phyloP scores from a whole-genome alignment of 2,329 filamentous ascomycete genomes.

The Cladobotryum mycophilum region DNA sequence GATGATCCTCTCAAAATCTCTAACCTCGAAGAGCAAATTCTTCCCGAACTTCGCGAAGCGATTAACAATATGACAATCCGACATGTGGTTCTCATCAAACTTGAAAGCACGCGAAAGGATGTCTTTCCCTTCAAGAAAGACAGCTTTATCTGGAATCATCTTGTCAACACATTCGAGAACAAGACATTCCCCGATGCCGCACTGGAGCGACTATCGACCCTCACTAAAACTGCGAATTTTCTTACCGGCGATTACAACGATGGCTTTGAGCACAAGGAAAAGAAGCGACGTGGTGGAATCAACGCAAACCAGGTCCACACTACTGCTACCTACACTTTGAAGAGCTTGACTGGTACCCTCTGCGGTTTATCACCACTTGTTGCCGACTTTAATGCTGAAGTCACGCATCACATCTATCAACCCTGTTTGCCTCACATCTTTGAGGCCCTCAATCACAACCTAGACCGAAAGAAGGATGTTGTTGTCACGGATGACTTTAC shows the following conservation, averaged over 20 bases:
- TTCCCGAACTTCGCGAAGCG: constrained; percentile 20
- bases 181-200: constrained; percentile 27
- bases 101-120: constrained; percentile 39
- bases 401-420: constrained; percentile 37
- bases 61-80: constrained; percentile 29
- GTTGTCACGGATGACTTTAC: constrained; percentile 15
- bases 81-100: constrained; percentile 34
- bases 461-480: constrained; percentile 12
- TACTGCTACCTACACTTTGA: constrained; percentile 36
- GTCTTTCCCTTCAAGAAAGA: constrained; percentile 38
- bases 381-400: constrained; percentile 37
- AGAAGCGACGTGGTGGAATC: constrained; percentile 29
- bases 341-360: constrained; percentile 34
- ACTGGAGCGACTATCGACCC: constrained; percentile 18
- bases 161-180: constrained; percentile 26
- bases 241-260: constrained; percentile 29
- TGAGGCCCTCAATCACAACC: constrained; percentile 22
- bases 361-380: constrained; percentile 36
- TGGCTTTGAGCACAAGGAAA: constrained; percentile 21
- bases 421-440: constrained; percentile 36
- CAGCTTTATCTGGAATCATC: constrained; percentile 30
- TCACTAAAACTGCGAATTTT: constrained; percentile 26
- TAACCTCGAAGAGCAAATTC: constrained; percentile 30
- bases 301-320: constrained; percentile 34
- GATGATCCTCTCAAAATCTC: constrained; percentile 34